phyloP scores from a whole-genome alignment of 2,329 filamentous ascomycete species.

The Talaromyces funiculosus region DNA sequence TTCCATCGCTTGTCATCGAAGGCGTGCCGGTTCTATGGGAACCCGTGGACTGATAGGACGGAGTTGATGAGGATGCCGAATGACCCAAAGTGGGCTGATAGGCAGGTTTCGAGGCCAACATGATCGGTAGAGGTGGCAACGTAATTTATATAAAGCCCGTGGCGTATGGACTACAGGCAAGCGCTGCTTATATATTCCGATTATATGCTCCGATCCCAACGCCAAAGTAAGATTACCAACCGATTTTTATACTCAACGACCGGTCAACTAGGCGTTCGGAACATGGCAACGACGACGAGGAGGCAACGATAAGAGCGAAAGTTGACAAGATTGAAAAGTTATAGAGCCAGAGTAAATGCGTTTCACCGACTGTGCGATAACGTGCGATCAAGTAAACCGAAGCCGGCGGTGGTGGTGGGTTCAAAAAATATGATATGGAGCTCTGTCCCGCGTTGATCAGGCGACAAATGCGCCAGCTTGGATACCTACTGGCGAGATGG shows the following conservation, averaged over 20 bases:
- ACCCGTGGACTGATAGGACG: conserved; percentile 27
- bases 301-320: not conserved
- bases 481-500: not conserved
- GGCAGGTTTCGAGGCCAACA: conserved; percentile 40
- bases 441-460: not conserved
- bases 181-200: not conserved
- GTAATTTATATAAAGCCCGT: not conserved
- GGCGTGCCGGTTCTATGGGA: conserved; percentile 26
- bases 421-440: not conserved
- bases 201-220: not conserved
- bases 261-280: not conserved
- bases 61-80: conserved; percentile 30
- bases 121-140: conserved; percentile 15
- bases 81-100: conserved; percentile 31
- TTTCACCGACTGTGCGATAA: not conserved
- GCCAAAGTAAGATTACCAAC: not conserved
- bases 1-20: conserved; percentile 28
- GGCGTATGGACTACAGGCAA: not conserved
- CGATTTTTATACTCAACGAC: not conserved
- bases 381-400: not conserved
- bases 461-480: not conserved
- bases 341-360: not conserved
- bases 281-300: not conserved
- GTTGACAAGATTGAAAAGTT: not conserved
- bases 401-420: not conserved